A percentile compares a stretch with the other conserved stretches of the same genome.
Conservation (phyloP, 2,329 filamentous ascomycete genomes). For the Penicillium brevicompactum region DNA sequence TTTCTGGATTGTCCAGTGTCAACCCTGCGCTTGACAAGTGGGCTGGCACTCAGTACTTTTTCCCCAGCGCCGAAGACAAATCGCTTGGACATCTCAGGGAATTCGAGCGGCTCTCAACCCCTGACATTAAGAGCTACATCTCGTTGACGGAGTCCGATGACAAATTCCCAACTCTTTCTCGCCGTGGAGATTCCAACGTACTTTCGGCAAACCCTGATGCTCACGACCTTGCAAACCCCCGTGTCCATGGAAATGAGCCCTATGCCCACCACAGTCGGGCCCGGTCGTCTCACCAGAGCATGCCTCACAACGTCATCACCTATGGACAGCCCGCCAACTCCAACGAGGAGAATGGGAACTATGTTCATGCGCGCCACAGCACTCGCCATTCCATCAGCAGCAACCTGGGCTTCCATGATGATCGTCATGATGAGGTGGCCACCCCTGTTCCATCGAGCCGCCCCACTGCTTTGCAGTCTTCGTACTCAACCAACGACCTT, state of each 20-base stretch:
- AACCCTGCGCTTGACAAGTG: conserved; percentile 71
- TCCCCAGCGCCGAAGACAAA: conserved; percentile 77
- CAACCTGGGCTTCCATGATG: conserved; percentile 39
- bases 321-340: conserved; percentile 41
- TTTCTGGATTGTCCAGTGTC: conserved; percentile 24
- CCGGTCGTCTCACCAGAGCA: conserved; percentile 64
- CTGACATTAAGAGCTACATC: conserved; percentile 69
- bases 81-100: conserved; percentile 42
- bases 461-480: conserved; percentile 66
- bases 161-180: conserved; percentile 72
- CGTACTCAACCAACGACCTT: conserved; percentile 87
- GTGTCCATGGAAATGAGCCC: conserved; percentile 66
- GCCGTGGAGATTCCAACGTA: conserved; percentile 58
- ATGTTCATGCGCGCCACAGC: conserved; percentile 39
- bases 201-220: conserved; percentile 79
- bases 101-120: conserved; percentile 56
- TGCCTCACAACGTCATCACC: conserved; percentile 56
- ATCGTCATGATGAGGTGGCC: conserved; percentile 28
- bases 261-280: conserved; percentile 69
- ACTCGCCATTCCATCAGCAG: conserved; percentile 50
- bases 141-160: conserved; percentile 76
- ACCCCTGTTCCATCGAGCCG: conserved; percentile 39
- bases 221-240: conserved; percentile 74
- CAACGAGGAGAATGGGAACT: conserved; percentile 28
- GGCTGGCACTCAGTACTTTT: conserved; percentile 82